These are phyloP conservation scores for Penicillium samsonianum DNA, from an alignment of 495 filamentous ascomycete genomes.

Conservation along the genomic window DNA sequence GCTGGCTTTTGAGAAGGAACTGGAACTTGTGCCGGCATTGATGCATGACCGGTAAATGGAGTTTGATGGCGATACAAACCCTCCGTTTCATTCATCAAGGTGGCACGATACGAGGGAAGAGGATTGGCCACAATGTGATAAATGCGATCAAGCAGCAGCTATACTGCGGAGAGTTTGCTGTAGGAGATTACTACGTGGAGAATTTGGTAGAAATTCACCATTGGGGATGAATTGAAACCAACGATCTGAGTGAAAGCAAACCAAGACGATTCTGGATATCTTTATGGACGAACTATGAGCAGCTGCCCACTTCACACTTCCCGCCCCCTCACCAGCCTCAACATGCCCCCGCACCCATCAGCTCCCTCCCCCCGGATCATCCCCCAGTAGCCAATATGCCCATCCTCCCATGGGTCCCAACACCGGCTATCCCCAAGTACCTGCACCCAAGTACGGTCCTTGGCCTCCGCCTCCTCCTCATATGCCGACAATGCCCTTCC, in stretches of 20 bases:
- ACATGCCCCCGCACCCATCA: constrained; percentile 26
- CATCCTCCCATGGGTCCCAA: constrained; percentile 4
- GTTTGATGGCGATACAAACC: constrained; percentile 2
- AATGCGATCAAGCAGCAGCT: constrained; percentile 4
- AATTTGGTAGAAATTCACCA: background rate
- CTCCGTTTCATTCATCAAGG: background rate
- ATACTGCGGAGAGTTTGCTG: background rate
- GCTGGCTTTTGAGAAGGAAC: constrained; percentile 22
- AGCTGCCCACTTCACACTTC: constrained; percentile 30
- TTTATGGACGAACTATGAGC: no score
- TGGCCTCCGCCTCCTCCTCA: constrained; percentile 51
- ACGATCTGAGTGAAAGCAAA: no score
- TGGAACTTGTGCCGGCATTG: constrained; percentile 3
- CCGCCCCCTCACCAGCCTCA: constrained; percentile 33
- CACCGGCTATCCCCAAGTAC: constrained; percentile 42
- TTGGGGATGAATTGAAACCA: background rate
- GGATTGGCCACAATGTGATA: constrained; percentile 1
- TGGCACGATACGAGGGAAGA: background rate
- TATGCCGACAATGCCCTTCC: constrained; percentile 24
- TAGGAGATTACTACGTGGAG: background rate
- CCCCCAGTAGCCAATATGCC: constrained; percentile 28
- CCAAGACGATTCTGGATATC: no score
- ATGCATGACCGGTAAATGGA: constrained; percentile 3
- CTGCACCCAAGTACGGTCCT: constrained; percentile 51
- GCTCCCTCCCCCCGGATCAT: constrained; percentile 25